phyloP scores from a whole-genome alignment of 176 grass and related monocot genomes.

The Aegilops bicornis region DNA sequence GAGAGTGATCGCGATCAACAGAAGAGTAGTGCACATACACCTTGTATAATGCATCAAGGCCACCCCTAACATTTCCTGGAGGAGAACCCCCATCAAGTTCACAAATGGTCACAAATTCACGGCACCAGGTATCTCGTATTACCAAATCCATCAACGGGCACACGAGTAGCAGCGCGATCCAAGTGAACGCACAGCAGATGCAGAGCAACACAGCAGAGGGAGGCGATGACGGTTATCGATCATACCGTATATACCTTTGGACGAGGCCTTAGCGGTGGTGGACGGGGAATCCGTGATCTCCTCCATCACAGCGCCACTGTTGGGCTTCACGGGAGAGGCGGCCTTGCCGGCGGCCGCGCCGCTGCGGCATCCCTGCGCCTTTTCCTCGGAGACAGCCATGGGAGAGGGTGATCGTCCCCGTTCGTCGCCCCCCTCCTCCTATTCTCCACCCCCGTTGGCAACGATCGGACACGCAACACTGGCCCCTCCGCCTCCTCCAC shows the following conservation, averaged over 20 bases:
- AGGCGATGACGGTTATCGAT: neutral
- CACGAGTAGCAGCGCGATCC: neutral
- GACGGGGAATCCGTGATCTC: conserved; percentile 48
- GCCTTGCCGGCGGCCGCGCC: neutral
- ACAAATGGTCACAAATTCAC: neutral
- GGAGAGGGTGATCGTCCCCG: conserved; percentile 48
- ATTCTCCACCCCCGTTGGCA: neutral
- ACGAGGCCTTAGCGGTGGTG: conserved; percentile 63
- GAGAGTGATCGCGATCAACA: neutral
- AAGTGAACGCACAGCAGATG: neutral
- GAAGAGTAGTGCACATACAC: neutral
- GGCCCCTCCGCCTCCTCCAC: neutral
- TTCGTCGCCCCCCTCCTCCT: conserved; percentile 13
- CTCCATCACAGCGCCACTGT: conserved; percentile 61
- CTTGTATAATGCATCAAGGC: neutral
- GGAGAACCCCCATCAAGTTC: neutral
- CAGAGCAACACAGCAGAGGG: neutral
- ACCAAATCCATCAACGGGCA: neutral
- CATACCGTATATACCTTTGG: conserved; percentile 59
- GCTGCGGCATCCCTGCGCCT: conserved; percentile 42
- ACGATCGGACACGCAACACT: conserved; percentile 52
- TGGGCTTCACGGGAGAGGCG: neutral
- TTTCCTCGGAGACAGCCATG: conserved; percentile 76
- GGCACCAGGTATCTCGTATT: neutral
- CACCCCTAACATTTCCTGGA: neutral